These are phyloP conservation scores for Dimargaris verticillata DNA, from an alignment of 192 early-diverging fungal genomes.

Conservation along the genomic window DNA sequence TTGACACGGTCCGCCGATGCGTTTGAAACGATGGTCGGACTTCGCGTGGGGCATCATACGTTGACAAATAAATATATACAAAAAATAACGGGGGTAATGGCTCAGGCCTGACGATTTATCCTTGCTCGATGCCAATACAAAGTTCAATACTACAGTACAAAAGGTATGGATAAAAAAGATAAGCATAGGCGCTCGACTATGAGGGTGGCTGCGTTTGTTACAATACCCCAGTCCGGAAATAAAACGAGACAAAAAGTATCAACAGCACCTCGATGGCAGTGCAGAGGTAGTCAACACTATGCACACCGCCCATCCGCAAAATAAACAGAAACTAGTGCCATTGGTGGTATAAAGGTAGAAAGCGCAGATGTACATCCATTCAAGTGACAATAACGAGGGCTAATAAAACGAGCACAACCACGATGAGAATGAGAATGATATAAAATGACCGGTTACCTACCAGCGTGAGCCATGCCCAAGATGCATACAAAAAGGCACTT, in stretches of 20 bases:
- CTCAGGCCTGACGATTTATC: not conserved
- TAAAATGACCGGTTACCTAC: slow-evolving; percentile 3
- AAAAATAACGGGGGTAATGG: not conserved
- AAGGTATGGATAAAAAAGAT: too few species aligned
- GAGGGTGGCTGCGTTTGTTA: too few species aligned
- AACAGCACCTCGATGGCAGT: too few species aligned
- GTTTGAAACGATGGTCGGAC: not conserved
- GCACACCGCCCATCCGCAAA: not conserved
- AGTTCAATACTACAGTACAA: too few species aligned
- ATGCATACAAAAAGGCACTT: not conserved
- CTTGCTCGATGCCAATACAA: too few species aligned
- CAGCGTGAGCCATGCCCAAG: not conserved
- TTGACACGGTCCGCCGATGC: not conserved
- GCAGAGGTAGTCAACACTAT: too few species aligned
- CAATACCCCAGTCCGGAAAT: too few species aligned
- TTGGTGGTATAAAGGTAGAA: not conserved
- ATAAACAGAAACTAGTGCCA: slow-evolving; percentile 1
- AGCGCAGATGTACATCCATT: not conserved
- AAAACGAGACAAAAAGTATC: too few species aligned
- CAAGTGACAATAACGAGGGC: slow-evolving; percentile 9
- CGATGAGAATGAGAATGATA: not conserved
- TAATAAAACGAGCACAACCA: not conserved
- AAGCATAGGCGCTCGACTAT: too few species aligned
- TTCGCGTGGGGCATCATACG: not conserved
- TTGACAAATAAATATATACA: not conserved